Evolutionary conservation across 495 filamentous ascomycete species (phyloP).

Genomic region (Aspergillus leporis): DNA sequence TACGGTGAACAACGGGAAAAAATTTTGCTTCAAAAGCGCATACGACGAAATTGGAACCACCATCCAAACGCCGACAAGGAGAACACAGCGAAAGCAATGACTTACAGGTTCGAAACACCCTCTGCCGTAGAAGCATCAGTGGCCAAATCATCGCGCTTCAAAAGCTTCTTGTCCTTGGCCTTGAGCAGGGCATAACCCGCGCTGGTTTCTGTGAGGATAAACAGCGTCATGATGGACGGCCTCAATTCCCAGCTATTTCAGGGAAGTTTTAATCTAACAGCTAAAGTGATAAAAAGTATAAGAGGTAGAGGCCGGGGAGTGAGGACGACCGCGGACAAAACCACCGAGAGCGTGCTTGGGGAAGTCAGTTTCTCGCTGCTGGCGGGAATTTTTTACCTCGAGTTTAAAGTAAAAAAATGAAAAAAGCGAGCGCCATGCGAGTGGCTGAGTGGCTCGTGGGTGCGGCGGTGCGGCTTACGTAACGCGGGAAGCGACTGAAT

Average conservation of each 20-base stretch:
- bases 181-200: conserved; percentile 98
- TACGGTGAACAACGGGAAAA: conserved; percentile 15
- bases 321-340: conserved; percentile 25
- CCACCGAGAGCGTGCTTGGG: conserved; percentile 25
- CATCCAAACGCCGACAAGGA: not conserved
- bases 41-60: not conserved
- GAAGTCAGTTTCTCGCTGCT: conserved; percentile 15
- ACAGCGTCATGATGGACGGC: conserved; percentile 65
- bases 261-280: conserved; percentile 21
- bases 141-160: conserved; percentile 78
- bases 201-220: conserved; percentile 87
- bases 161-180: conserved; percentile 94
- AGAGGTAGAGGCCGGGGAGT: conserved; percentile 23
- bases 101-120: conserved; percentile 84
- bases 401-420: conserved; percentile 18
- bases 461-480: conserved; percentile 27
- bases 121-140: conserved; percentile 77
- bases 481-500: conserved; percentile 11
- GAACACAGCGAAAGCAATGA: conserved; percentile 18
- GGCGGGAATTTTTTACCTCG: conserved; percentile 29
- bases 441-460: conserved; percentile 20
- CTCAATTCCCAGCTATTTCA: conserved; percentile 32
- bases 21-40: conserved; percentile 16
- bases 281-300: conserved; percentile 17
- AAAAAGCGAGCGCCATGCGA: conserved; percentile 27